These are phyloP conservation scores for Cercis canadensis DNA, from an alignment of 306 rosid species.

Conservation along the genomic window DNA sequence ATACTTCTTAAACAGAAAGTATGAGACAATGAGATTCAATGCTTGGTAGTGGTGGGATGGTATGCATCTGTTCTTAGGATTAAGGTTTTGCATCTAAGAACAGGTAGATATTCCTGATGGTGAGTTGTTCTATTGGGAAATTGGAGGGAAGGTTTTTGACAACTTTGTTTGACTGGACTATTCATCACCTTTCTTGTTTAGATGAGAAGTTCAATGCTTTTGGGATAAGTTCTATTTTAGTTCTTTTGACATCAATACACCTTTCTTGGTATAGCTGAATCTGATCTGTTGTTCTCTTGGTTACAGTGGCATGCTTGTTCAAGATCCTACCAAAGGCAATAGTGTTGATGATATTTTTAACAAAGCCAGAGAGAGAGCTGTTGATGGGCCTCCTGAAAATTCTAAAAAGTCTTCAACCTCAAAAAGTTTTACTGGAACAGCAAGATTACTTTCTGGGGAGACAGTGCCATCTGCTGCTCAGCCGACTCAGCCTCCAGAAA, in stretches of 20 bases:
- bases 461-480: slow-evolving; percentile 64
- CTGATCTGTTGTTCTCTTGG: slow-evolving; percentile 15
- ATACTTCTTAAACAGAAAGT: neutral
- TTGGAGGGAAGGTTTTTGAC: neutral
- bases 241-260: neutral
- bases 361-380: slow-evolving; percentile 63
- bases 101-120: no score
- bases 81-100: no score
- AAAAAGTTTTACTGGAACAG: slow-evolving; percentile 74
- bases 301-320: slow-evolving; percentile 94
- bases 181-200: no score
- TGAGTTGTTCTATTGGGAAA: no score
- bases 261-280: neutral
- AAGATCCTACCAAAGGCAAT: slow-evolving; percentile 67
- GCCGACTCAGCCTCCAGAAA: slow-evolving; percentile 61
- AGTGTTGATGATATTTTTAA: slow-evolving; percentile 73
- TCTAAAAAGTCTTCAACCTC: slow-evolving; percentile 58
- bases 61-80: no score
- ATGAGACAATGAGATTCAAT: neutral
- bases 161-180: no score
- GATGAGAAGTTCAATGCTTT: slow-evolving; percentile 12
- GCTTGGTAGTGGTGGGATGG: neutral
- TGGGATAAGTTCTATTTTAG: neutral
- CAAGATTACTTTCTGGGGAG: slow-evolving; percentile 91
- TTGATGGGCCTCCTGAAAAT: slow-evolving; percentile 52